A percentile compares a stretch with the other conserved stretches of the same genome.
Evolutionary conservation across 2,329 filamentous ascomycete genomes (phyloP).

Genomic region (Hyphodiscus sp.): DNA sequence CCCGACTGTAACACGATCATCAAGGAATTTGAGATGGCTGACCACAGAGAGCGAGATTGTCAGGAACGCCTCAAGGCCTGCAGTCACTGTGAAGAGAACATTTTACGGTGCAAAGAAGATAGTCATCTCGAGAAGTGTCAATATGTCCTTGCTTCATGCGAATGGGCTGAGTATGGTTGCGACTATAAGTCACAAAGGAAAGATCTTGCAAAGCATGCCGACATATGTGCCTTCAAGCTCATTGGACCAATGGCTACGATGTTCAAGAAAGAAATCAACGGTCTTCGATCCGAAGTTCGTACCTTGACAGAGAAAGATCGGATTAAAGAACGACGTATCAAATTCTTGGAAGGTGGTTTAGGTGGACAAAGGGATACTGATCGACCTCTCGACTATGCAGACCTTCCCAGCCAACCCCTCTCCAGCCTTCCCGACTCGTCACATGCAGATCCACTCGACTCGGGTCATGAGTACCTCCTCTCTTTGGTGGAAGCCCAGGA

Average conservation of each 20-base stretch:
- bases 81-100: slow-evolving; percentile 22
- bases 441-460: slow-evolving; percentile 27
- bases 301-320: slow-evolving; percentile 35
- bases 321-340: slow-evolving; percentile 36
- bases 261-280: slow-evolving; percentile 38
- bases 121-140: slow-evolving; percentile 39
- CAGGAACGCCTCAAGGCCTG: slow-evolving; percentile 29
- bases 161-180: slow-evolving; percentile 45
- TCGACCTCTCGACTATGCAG: slow-evolving; percentile 18
- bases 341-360: slow-evolving; percentile 34
- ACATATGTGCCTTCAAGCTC: slow-evolving; percentile 36
- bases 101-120: slow-evolving; percentile 21
- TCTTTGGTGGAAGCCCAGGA: slow-evolving; percentile 46
- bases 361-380: slow-evolving; percentile 27
- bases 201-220: slow-evolving; percentile 9
- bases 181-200: slow-evolving; percentile 34
- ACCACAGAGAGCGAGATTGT: slow-evolving; percentile 43
- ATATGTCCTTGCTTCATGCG: slow-evolving; percentile 37
- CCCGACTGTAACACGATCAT: slow-evolving; percentile 42
- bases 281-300: slow-evolving; percentile 38
- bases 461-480: slow-evolving; percentile 37
- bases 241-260: slow-evolving; percentile 43
- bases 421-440: slow-evolving; percentile 20
- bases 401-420: slow-evolving; percentile 22
- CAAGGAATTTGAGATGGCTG: slow-evolving; percentile 41